Base-by-base conservation (phyloP, 306 rosid genomes). In the Trifolium subterraneum region DNA sequence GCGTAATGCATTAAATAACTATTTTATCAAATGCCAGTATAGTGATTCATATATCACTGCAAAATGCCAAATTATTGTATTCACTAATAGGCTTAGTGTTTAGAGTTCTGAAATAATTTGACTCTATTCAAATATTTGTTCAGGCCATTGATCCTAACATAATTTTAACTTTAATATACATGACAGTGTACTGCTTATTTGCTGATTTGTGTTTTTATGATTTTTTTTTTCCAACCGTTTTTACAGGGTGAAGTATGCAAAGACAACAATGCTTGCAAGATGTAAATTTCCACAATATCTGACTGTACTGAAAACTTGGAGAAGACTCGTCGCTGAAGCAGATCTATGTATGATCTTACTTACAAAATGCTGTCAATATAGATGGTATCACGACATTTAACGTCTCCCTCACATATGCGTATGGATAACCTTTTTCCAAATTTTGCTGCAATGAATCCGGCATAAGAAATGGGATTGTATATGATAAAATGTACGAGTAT, bases 161-260 rank as follows among this genome's bases (percentile, higher is more conserved):
- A 41, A 27, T 78, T 36, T 74, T 64, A 33, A 36, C 75, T 55
- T 71, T 47, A 48, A 68, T 27, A 62, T 50, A 27, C 71, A 20
- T 22, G 3, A 56, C 11, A 29, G 23, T 64, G 59, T 25, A 31
- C 51, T 59, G 6, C 39, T 41, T 8, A 67, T 38, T 63, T 60
- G 55, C 73, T 78, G 29, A 73, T 51, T 14, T 55, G 38, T 33
- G 29, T 25, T 18, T 47, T 18, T 6, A 7, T 61, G 36, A 2
- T 2, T n/a, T n/a, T n/a, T n/a, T n/a, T n/a, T n/a, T n/a, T n/a
- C n/a, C n/a, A n/a, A n/a, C n/a, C n/a, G 48, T 44, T 68, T 42
- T 25, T 54, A 27, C 92, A 94, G 95, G 87, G 71, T 71, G 90
- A 88, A 86, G 81, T 58, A 68, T 94, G 96, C 71, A 88, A 82